Conservation (phyloP, 768 basidiomycete genomes). For the Amanita polypyramis region DNA sequence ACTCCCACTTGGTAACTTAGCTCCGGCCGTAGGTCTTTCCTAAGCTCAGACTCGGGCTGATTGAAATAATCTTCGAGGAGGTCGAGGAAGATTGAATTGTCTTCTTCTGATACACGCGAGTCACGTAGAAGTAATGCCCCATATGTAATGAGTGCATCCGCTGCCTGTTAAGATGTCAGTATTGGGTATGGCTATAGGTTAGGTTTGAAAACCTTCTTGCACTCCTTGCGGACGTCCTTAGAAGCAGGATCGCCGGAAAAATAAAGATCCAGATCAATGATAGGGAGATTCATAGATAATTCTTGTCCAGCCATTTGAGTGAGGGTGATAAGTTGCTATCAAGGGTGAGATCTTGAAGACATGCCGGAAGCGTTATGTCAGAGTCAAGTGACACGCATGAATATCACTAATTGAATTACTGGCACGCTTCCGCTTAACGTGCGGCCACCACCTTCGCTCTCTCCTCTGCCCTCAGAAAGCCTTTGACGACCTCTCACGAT, state of each 20-base stretch:
- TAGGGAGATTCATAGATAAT: constrained; percentile 49
- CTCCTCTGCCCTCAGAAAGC: constrained; percentile 1
- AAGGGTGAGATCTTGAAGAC: background rate
- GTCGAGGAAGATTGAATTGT: constrained; percentile 79
- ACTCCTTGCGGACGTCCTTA: constrained; percentile 45
- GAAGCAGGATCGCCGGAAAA: constrained; percentile 34
- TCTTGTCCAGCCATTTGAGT: background rate
- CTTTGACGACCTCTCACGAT: constrained; percentile 21
- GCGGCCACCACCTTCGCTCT: background rate
- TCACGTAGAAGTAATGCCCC: constrained; percentile 85
- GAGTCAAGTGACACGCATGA: background rate
- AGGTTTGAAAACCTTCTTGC: constrained; percentile 39
- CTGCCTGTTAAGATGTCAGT: constrained; percentile 37
- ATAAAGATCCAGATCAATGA: constrained; percentile 73
- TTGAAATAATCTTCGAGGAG: constrained; percentile 90
- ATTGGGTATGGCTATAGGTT: background rate
- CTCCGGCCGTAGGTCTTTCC: constrained; percentile 76
- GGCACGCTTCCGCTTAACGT: no score
- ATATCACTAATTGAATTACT: background rate
- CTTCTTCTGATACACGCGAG: constrained; percentile 71
- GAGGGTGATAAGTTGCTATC: background rate
- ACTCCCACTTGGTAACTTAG: constrained; percentile 89
- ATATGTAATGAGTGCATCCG: constrained; percentile 70
- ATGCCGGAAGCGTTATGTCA: background rate
- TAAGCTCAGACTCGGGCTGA: constrained; percentile 50